phyloP scores from a whole-genome alignment of 1,284 basidiomycete species.

The Mycena sp. region DNA sequence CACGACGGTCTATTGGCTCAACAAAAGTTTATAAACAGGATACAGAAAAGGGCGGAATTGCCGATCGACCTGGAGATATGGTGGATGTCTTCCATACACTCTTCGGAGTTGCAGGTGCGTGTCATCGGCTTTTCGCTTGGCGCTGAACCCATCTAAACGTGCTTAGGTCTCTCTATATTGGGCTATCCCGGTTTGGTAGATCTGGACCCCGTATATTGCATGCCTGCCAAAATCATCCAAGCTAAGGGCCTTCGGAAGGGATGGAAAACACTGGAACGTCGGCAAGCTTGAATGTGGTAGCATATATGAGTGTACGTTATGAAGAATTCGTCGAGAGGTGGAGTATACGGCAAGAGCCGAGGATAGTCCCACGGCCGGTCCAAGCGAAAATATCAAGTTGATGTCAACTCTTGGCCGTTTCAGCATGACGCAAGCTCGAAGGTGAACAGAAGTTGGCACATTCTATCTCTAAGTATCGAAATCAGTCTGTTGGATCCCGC shows the following conservation, averaged over 20 bases:
- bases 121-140: neutral
- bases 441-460: too few species aligned
- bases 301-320: too few species aligned
- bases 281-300: slow-evolving; percentile 8
- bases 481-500: too few species aligned
- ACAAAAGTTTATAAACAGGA: too few species aligned
- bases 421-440: too few species aligned
- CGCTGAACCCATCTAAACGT: slow-evolving; percentile 37
- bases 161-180: slow-evolving; percentile 80
- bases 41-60: slow-evolving; percentile 90
- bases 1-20: too few species aligned
- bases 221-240: slow-evolving; percentile 86
- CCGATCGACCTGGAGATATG: slow-evolving; percentile 94
- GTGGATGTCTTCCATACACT: slow-evolving; percentile 96
- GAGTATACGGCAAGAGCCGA: too few species aligned
- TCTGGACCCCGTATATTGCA: slow-evolving; percentile 96
- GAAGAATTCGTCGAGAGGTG: too few species aligned
- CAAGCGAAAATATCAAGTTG: too few species aligned
- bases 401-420: too few species aligned
- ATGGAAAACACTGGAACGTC: slow-evolving; percentile 68
- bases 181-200: slow-evolving; percentile 88
- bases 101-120: slow-evolving; percentile 89
- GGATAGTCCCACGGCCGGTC: too few species aligned
- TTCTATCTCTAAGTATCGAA: too few species aligned
- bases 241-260: slow-evolving; percentile 71